A percentile compares a stretch with the other conserved stretches of the same genome.
Evolutionary conservation across 495 filamentous ascomycete genomes (phyloP).

Genomic region (Penicillium dipodomyicola): DNA sequence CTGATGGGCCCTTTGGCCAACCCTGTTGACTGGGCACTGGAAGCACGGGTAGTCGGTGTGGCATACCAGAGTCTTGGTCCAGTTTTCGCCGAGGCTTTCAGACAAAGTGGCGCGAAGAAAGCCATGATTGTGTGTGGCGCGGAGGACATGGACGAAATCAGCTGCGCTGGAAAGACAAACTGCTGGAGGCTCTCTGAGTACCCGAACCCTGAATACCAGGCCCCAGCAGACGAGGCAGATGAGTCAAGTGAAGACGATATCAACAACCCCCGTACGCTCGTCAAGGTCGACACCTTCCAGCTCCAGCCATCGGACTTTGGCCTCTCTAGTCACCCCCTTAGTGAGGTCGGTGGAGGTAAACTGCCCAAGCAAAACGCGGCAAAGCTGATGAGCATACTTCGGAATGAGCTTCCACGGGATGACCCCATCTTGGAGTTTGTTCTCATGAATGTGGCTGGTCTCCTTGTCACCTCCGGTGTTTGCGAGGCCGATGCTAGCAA

Average conservation of each 20-base stretch:
- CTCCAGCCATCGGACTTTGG: slow-evolving; percentile 83
- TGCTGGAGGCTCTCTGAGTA: slow-evolving; percentile 77
- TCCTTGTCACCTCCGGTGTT: slow-evolving; percentile 80
- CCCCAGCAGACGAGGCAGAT: slow-evolving; percentile 28
- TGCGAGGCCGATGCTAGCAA: slow-evolving; percentile 76
- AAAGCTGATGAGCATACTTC: slow-evolving; percentile 75
- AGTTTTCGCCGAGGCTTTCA: slow-evolving; percentile 82
- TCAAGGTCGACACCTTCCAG: slow-evolving; percentile 69
- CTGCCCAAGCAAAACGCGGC: slow-evolving; percentile 79
- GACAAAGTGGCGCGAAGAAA: slow-evolving; percentile 71
- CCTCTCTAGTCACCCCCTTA: slow-evolving; percentile 68
- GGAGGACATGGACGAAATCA: slow-evolving; percentile 94
- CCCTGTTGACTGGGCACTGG: slow-evolving; percentile 73
- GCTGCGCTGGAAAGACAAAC: slow-evolving; percentile 77
- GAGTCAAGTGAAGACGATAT: slow-evolving; percentile 42
- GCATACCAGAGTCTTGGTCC: slow-evolving; percentile 80
- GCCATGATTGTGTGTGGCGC: slow-evolving; percentile 90
- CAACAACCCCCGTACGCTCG: slow-evolving; percentile 38
- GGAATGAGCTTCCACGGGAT: slow-evolving; percentile 65
- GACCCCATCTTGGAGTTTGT: slow-evolving; percentile 92
- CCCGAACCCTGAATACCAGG: slow-evolving; percentile 42
- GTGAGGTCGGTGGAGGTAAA: slow-evolving; percentile 76
- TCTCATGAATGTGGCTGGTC: slow-evolving; percentile 84
- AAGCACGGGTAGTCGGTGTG: slow-evolving; percentile 88
- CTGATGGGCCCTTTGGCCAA: slow-evolving; percentile 89